Evolutionary conservation across 2,329 filamentous ascomycete species (phyloP).

Genomic region (Rhinocladiella similis): DNA sequence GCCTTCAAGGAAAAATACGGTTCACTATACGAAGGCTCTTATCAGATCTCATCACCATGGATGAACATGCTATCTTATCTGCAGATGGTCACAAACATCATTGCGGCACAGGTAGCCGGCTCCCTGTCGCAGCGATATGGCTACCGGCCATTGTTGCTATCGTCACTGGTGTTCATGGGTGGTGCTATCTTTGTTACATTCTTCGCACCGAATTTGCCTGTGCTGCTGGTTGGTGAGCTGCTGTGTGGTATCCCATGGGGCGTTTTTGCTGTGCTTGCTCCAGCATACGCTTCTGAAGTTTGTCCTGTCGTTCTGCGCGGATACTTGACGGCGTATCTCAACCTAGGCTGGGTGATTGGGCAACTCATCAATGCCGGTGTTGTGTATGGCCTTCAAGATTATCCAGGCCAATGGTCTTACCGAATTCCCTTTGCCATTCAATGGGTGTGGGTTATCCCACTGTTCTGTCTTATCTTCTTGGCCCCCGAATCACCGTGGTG

Average conservation of each 20-base stretch:
- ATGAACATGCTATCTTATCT: too few species aligned
- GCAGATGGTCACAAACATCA: conserved; percentile 50
- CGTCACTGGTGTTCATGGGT: conserved; percentile 46
- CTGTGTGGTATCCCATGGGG: conserved; percentile 41
- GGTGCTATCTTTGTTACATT: conserved; percentile 40
- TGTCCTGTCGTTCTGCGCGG: conserved; percentile 46
- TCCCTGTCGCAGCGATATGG: conserved; percentile 64
- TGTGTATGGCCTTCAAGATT: conserved; percentile 48
- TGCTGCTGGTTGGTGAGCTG: conserved; percentile 36
- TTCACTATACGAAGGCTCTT: conserved; percentile 36
- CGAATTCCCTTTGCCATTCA: conserved; percentile 53
- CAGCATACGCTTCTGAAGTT: conserved; percentile 50
- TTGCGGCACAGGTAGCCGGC: conserved; percentile 66
- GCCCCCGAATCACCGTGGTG: conserved; percentile 55
- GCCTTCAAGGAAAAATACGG: conserved; percentile 48
- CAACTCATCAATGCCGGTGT: conserved; percentile 54
- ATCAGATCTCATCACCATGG: conserved; percentile 56
- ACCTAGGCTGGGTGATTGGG: conserved; percentile 48
- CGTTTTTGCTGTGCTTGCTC: conserved; percentile 48
- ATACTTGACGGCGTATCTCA: conserved; percentile 48
- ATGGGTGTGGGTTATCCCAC: conserved; percentile 54
- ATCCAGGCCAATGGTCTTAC: conserved; percentile 51
- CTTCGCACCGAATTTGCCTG: conserved; percentile 32
- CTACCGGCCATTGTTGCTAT: conserved; percentile 58
- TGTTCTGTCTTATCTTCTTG: conserved; percentile 46